A percentile compares a stretch with the other conserved stretches of the same genome.
phyloP scores from a whole-genome alignment of 2,329 filamentous ascomycete genomes.

The Zymoseptoria ardabiliae region DNA sequence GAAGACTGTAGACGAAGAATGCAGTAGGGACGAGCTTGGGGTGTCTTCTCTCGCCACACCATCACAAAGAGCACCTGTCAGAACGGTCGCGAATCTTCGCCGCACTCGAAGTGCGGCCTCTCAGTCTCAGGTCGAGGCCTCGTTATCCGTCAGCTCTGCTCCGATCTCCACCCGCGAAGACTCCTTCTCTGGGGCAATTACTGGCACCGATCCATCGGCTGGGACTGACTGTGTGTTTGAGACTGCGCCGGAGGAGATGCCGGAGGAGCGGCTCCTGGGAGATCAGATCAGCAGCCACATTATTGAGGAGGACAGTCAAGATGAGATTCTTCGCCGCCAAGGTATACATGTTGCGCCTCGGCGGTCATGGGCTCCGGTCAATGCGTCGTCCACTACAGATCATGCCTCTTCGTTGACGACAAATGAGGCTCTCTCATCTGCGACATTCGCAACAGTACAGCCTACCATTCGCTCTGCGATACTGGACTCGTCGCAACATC shows the following conservation, averaged over 20 bases:
- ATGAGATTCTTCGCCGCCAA: conserved; percentile 4
- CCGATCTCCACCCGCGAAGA: neutral
- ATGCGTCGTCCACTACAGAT: neutral
- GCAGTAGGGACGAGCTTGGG: conserved; percentile 18
- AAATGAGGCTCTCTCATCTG: neutral
- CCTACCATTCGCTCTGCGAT: neutral
- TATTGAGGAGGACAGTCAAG: conserved; percentile 7
- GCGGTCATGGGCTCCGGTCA: conserved; percentile 11
- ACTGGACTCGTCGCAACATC: neutral
- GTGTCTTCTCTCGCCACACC: conserved; percentile 13
- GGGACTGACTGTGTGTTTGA: neutral
- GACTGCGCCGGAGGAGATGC: neutral
- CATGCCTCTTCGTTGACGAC: neutral
- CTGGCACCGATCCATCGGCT: neutral
- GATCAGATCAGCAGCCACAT: neutral
- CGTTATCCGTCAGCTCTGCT: neutral
- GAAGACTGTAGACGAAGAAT: conserved; percentile 18
- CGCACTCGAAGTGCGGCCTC: neutral
- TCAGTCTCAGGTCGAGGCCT: neutral
- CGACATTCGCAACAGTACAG: neutral
- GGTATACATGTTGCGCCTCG: conserved; percentile 9
- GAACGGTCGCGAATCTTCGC: neutral
- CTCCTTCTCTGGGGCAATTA: neutral
- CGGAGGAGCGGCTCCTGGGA: too few relatives aligned
- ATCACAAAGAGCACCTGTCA: conserved; percentile 8